These are phyloP conservation scores for Kwoniella dejecticola DNA, from an alignment of 768 basidiomycete genomes.

Conservation along the genomic window DNA sequence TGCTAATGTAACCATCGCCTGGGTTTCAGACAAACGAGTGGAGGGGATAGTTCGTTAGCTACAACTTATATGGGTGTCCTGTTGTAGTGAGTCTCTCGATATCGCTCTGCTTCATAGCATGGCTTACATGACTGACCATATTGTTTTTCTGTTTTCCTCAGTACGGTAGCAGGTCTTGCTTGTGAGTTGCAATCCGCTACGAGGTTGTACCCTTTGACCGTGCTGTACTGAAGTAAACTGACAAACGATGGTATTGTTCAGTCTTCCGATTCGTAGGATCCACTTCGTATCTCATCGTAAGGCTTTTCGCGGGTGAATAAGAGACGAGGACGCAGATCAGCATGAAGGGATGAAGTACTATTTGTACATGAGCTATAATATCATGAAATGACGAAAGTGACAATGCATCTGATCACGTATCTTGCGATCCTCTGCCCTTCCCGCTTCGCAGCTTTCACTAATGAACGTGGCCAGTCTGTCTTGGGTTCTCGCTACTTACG, in stretches of 20 bases:
- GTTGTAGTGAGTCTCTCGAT: slow-evolving; percentile 60
- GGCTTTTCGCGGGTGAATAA: slow-evolving; percentile 87
- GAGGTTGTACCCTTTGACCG: too few species aligned
- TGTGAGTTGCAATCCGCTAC: slow-evolving; percentile 61
- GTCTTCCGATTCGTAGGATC: slow-evolving; percentile 84
- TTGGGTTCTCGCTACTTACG: too few species aligned
- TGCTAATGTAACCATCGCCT: too few species aligned
- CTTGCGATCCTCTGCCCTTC: too few species aligned
- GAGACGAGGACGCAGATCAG: too few species aligned
- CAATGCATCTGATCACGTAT: too few species aligned
- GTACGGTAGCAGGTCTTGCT: slow-evolving; percentile 80
- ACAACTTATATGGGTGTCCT: slow-evolving; percentile 88
- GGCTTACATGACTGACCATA: background rate
- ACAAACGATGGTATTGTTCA: slow-evolving; percentile 48
- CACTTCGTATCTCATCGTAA: slow-evolving; percentile 76
- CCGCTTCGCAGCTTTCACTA: too few species aligned
- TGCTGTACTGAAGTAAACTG: background rate
- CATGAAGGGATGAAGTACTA: too few species aligned
- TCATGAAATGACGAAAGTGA: too few species aligned
- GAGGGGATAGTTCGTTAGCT: slow-evolving; percentile 63
- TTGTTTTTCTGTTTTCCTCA: too few species aligned
- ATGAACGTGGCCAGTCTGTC: too few species aligned
- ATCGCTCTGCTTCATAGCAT: background rate
- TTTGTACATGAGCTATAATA: too few species aligned
- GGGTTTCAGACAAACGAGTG: slow-evolving; percentile 60